phyloP scores from a whole-genome alignment of 2,329 filamentous ascomycete species.

The Fusarium stilboides region DNA sequence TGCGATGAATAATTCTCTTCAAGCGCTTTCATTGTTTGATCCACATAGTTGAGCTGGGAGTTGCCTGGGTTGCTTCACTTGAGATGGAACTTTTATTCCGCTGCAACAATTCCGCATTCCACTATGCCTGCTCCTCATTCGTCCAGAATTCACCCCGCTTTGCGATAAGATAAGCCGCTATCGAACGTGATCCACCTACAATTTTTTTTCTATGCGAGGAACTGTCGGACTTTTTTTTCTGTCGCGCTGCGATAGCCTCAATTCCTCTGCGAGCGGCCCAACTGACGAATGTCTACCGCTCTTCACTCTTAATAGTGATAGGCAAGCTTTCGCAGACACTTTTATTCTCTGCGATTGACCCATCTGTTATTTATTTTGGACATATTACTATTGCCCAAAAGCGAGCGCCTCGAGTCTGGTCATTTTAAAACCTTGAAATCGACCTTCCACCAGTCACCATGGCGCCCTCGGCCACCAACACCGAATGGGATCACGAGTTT shows the following conservation, averaged over 20 bases:
- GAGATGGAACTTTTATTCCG: neutral
- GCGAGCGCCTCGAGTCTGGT: slow-evolving; percentile 10
- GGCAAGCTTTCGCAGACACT: slow-evolving; percentile 16
- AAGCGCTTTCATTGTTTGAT: neutral
- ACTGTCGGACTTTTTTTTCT: slow-evolving; percentile 44
- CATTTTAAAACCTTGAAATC: slow-evolving; percentile 16
- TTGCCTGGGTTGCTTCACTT: neutral
- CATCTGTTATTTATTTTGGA: neutral
- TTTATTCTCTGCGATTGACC: slow-evolving; percentile 2
- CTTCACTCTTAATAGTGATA: slow-evolving; percentile 19
- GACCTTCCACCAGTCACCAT: slow-evolving; percentile 57
- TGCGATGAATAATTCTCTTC: neutral
- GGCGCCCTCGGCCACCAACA: slow-evolving; percentile 72
- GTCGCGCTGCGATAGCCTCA: slow-evolving; percentile 50
- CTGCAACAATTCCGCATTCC: slow-evolving; percentile 1
- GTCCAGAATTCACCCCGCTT: slow-evolving; percentile 9
- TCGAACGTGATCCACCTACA: slow-evolving; percentile 18
- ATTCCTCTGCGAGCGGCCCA: slow-evolving; percentile 44
- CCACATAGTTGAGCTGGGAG: neutral
- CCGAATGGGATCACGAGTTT: slow-evolving; percentile 87
- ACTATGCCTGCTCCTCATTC: slow-evolving; percentile 30
- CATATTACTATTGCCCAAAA: slow-evolving; percentile 1
- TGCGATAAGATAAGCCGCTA: slow-evolving; percentile 24
- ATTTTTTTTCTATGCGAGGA: slow-evolving; percentile 50
- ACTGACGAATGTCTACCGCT: slow-evolving; percentile 35